phyloP scores from a whole-genome alignment of 768 basidiomycete species.

The Amylocystis lapponica region DNA sequence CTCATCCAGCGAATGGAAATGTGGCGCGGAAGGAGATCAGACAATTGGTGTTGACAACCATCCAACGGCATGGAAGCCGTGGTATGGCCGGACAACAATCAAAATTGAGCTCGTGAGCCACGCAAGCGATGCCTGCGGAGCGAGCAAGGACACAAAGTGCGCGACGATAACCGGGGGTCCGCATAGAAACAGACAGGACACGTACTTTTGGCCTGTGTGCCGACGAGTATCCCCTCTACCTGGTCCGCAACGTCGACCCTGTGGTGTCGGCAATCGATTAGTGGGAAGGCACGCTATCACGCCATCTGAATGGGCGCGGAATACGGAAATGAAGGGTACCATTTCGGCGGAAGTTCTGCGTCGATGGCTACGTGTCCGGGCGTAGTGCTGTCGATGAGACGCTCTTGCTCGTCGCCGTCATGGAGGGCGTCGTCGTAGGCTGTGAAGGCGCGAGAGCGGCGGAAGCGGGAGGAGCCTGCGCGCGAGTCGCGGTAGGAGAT shows the following conservation, averaged over 20 bases:
- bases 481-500: slow-evolving; percentile 87
- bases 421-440: slow-evolving; percentile 45
- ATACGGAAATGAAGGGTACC: slow-evolving; percentile 41
- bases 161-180: too few species aligned
- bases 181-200: too few species aligned
- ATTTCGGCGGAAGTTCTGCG: slow-evolving; percentile 74
- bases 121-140: too few species aligned
- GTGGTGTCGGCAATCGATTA: slow-evolving; percentile 17
- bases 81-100: too few species aligned
- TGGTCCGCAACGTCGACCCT: slow-evolving; percentile 94
- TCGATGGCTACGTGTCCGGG: slow-evolving; percentile 50
- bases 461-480: slow-evolving; percentile 38
- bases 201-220: slow-evolving; percentile 75
- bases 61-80: too few species aligned
- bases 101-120: too few species aligned
- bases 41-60: too few species aligned
- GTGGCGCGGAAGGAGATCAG: too few species aligned
- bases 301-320: slow-evolving; percentile 8
- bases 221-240: slow-evolving; percentile 72
- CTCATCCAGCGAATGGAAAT: too few species aligned
- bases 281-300: not conserved
- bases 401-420: slow-evolving; percentile 54
- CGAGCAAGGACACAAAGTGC: too few species aligned
- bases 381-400: slow-evolving; percentile 50
- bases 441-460: slow-evolving; percentile 26